phyloP scores from a whole-genome alignment of 1,284 basidiomycete species.

The Chiua sp. region DNA sequence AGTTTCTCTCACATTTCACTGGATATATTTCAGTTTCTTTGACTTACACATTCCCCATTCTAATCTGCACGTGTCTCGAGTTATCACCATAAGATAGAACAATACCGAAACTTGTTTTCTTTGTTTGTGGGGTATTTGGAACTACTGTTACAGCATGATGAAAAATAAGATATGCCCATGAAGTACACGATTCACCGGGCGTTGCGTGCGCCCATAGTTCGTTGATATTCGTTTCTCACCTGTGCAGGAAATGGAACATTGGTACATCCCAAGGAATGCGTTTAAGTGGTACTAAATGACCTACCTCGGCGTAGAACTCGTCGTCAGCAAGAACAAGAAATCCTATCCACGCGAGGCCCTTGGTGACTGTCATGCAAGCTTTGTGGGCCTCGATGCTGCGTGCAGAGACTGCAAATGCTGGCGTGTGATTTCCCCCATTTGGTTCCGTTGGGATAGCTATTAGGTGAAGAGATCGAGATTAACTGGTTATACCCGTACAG shows the following conservation, averaged over 20 bases:
- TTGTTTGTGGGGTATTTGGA: constrained; percentile 12
- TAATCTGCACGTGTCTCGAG: constrained; percentile 26
- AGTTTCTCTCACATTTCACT: constrained; percentile 18
- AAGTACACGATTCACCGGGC: constrained; percentile 11
- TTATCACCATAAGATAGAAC: constrained; percentile 19
- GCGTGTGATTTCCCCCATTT: constrained; percentile 71
- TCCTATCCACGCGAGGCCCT: constrained; percentile 64
- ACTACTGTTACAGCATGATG: constrained; percentile 23
- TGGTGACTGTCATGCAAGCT: constrained; percentile 59
- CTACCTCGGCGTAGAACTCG: constrained; percentile 60
- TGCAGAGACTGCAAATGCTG: constrained; percentile 65
- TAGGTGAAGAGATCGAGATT: constrained; percentile 8
- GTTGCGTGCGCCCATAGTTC: constrained; percentile 10
- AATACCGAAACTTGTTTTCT: constrained; percentile 8
- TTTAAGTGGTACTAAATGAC: neutral
- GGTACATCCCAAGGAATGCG: neutral
- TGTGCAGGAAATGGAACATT: constrained; percentile 18
- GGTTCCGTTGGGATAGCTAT: constrained; percentile 69
- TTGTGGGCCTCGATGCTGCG: constrained; percentile 65
- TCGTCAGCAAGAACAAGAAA: constrained; percentile 63
- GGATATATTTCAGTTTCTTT: constrained; percentile 22
- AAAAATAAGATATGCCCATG: neutral
- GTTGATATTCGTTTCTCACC: constrained; percentile 40
- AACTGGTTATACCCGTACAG: constrained; percentile 1
- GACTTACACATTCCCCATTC: constrained; percentile 15